Base-by-base conservation (phyloP, 768 basidiomycete genomes). In the Piloderma croceum region DNA sequence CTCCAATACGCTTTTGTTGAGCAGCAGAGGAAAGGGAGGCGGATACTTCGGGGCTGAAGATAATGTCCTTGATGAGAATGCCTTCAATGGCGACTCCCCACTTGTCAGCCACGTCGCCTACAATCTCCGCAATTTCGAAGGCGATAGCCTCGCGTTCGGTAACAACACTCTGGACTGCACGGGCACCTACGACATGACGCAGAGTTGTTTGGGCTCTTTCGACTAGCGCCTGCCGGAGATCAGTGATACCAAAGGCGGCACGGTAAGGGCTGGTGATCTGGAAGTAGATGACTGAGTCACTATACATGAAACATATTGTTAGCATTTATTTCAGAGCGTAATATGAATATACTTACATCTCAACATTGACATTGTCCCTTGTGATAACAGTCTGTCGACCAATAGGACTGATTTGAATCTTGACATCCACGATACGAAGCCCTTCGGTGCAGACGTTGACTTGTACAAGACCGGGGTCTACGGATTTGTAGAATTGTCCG, bases 31-130 rank as follows among this genome's bases (percentile, higher is more conserved):
- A 94, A 36, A 99, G 74, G 13, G 89, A 90, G 7, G 90, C 83
- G 38, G 91, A 81, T 13, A 99, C 79, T 44, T 97, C 94, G 35
- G 84, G 46, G 39, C 83, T 85, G 74, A 97, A 96, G 64, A 92
- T 84, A 64, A 92, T 90, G 60, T 90, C 89, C 68, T 90, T 90
- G 70, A 90, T 88, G 58, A 96, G 80, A 65, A 98, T 93, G 38
- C 89, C 88, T 61, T 97, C 94, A 60, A 97, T 93, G 21, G 86
- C 74, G 31, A 98, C 94, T 60, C 94, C 94, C 94, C 94, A 97
- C 60, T 90, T 90, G 65, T 90, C 89, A 12, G 88, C 87, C 32
- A 91, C 76, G 60, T 91, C 86, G 20, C 84, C 87, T 22, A 97
- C 90, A 42, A 96, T 92, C 62, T 94, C 90, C 39, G 91, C 94